phyloP scores from a whole-genome alignment of 2,329 filamentous ascomycete species.

The Talaromyces sp. region DNA sequence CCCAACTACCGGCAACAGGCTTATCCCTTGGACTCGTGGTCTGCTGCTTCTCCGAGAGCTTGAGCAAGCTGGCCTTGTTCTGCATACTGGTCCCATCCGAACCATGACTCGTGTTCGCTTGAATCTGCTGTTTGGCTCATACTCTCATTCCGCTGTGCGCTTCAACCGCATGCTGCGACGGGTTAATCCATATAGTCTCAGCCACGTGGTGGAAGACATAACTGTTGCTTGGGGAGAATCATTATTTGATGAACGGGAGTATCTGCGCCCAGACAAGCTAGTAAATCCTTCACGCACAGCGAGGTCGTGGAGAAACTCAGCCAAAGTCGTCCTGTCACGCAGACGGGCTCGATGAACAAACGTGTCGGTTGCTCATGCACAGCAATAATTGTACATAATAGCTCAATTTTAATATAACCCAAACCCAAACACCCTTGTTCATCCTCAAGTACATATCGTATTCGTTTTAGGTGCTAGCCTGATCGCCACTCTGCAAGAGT shows the following conservation, averaged over 20 bases:
- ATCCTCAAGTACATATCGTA: too few species aligned
- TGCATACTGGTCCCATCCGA: slow-evolving; percentile 33
- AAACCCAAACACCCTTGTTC: not conserved
- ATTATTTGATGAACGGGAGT: slow-evolving; percentile 32
- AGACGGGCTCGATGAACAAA: slow-evolving; percentile 1
- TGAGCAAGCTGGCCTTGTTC: slow-evolving; percentile 37
- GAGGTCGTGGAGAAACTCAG: slow-evolving; percentile 11
- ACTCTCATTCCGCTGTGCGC: slow-evolving; percentile 31
- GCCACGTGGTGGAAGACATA: slow-evolving; percentile 37
- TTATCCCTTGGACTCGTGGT: slow-evolving; percentile 45
- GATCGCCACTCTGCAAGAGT: too few species aligned
- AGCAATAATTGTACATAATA: not conserved
- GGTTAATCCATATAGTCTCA: slow-evolving; percentile 38
- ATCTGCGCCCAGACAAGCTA: slow-evolving; percentile 21
- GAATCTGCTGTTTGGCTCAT: slow-evolving; percentile 38
- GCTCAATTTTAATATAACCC: not conserved
- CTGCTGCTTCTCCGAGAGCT: slow-evolving; percentile 43
- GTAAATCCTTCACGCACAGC: slow-evolving; percentile 26
- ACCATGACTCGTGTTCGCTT: slow-evolving; percentile 41
- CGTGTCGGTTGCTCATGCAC: not conserved
- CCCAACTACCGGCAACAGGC: slow-evolving; percentile 20
- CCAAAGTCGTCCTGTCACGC: slow-evolving; percentile 4
- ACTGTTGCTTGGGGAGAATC: slow-evolving; percentile 37
- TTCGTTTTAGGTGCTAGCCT: too few species aligned
- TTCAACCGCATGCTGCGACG: slow-evolving; percentile 40